Base-by-base conservation (phyloP, 345 rosid genomes). In the Pugionium cornutum region DNA sequence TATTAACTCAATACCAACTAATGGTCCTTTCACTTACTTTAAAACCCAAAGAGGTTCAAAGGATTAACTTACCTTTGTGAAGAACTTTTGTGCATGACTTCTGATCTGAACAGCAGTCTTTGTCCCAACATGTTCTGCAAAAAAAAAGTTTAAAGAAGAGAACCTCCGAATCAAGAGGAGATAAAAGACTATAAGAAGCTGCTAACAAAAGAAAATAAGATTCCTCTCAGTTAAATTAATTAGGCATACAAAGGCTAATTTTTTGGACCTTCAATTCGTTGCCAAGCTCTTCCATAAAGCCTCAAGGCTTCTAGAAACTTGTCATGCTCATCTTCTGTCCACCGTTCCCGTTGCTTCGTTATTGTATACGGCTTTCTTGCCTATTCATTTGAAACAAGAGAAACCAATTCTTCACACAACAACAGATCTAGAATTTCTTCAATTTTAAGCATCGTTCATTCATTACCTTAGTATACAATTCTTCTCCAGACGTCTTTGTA, bases 211-310 rank as follows among this genome's bases (percentile, higher is more conserved):
- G 39, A 44, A 8, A 69, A 58, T 4, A 44, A 52, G 49, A 18
- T 18, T 18, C 18, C 18, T 18, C 18, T 18, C 18, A 18, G 18
- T 18, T 18, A 18, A 18, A 18, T 18, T 18, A 18, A 18, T 18
- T 18, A 18, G 18, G 18, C 18, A 18, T 18, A 18, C 18, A 18
- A 18, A 18, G 18, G 28, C 56, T 50, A 64, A 69, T 69, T 18
- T 57, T 25, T 63, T 57, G 58, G 68, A 92, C 98, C 98, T 92
- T 92, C 98, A 3, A 92, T 89, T 39, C 89, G 86, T 76, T 92
- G 98, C 98, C 98, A 92, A 68, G 98, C 94, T 55, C 98, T 76
- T 68, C 98, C 98, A 76, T 92, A 75, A 72, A 92, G 97, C 89
- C 85, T 85, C 78, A 92, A 77, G 77, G 98, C 98, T 76, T 89